Evolutionary conservation across 169 alveolate species (phyloP), one percentile per base, ranked within the genome.

Genomic region (Neospora caninum): DNA sequence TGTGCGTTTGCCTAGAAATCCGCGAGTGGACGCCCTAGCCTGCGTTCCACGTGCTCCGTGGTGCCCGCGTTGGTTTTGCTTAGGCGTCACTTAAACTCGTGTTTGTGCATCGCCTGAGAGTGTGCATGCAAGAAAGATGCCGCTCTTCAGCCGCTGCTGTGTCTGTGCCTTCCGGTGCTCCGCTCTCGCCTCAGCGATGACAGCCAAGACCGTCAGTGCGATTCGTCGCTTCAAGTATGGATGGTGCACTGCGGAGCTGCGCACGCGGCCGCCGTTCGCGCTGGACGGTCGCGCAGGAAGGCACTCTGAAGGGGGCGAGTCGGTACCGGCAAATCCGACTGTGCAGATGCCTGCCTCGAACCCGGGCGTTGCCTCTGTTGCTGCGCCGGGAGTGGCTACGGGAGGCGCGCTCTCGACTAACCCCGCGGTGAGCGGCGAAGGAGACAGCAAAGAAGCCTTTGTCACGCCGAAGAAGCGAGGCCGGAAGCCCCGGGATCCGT

Each of bases 381-480:
- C 89, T 13, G 64, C 67, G 20, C 10, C 89, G n/a, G 89, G 36
- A 0, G 54, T 36, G 2, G 54, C 89, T 1, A 16, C 89, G n/a
- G 89, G n/a, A 82, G 18, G 41, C 43, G 45, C 38, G 41, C 84
- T n/a, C 25, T 6, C n/a, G 4, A 7, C 58, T 49, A 49, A 49
- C 58, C 13, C 58, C 22, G 58, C 22, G 4, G 22, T 49, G 58
- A 49, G 58, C 20, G 34, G 73, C 73, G 73, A 64, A 64, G 73
- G 73, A 1, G 73, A 64, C 4, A 22, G n/a, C 73, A 64, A 64
- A 27, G 73, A 64, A 10, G 42, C 89, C 64, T 22, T 43, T 41
- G 89, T 42, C n/a, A 42, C 89, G 34, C 89, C 89, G 64, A 82
- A 82, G 89, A 82, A 82, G 64, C n/a, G 89, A 18, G 64, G 69